phyloP scores from a whole-genome alignment of 768 basidiomycete species.

The Amanita rubescens region DNA sequence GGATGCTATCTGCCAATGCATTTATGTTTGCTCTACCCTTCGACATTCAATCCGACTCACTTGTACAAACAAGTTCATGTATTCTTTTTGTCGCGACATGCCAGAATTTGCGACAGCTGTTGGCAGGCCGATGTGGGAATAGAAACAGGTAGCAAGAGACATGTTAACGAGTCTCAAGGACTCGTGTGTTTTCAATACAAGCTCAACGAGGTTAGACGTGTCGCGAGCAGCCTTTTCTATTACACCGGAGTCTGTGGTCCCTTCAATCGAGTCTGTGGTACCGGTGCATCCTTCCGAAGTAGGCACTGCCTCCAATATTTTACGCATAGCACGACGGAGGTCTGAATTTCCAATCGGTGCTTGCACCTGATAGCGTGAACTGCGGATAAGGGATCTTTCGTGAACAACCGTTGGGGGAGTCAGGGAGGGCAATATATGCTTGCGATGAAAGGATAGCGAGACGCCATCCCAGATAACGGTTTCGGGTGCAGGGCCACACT shows the following conservation, averaged over 20 bases:
- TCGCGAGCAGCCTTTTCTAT: too few relatives aligned
- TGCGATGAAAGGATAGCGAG: conserved; percentile 21
- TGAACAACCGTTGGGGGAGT: conserved; percentile 8
- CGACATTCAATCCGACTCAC: neutral
- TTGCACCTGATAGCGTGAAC: neutral
- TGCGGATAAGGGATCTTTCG: neutral
- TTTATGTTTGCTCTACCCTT: neutral
- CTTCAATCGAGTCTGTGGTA: too few relatives aligned
- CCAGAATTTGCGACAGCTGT: neutral
- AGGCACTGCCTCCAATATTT: too few relatives aligned
- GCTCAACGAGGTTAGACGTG: too few relatives aligned
- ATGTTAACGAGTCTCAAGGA: neutral
- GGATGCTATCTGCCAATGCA: conserved; percentile 11
- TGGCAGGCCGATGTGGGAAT: neutral
- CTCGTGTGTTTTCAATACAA: too few relatives aligned
- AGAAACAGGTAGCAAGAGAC: neutral
- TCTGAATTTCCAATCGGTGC: neutral
- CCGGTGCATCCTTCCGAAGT: too few relatives aligned
- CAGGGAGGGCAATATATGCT: conserved; percentile 18
- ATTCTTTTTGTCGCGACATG: neutral
- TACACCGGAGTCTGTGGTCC: too few relatives aligned
- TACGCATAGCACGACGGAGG: neutral
- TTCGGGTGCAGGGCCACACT: conserved; percentile 21
- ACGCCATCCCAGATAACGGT: conserved; percentile 28
- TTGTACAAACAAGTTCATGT: neutral